phyloP scores from a whole-genome alignment of 371 early-diverging fungal species.

The Rhizopus sp. region DNA sequence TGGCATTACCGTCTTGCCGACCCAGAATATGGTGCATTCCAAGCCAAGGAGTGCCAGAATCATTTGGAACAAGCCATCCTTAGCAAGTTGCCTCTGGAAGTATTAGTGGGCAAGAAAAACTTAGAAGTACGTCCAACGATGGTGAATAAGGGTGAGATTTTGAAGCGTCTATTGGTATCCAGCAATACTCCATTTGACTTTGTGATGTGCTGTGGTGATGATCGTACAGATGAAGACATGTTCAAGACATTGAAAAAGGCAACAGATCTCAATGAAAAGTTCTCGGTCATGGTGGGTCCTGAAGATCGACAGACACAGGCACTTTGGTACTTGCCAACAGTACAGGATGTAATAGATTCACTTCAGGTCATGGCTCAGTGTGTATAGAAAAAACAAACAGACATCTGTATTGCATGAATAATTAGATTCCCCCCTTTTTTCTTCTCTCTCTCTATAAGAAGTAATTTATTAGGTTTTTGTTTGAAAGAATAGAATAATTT shows the following conservation, averaged over 20 bases:
- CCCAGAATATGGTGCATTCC: slow-evolving; percentile 80
- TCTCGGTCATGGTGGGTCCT: slow-evolving; percentile 73
- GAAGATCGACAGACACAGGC: slow-evolving; percentile 82
- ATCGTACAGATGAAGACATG: slow-evolving; percentile 96
- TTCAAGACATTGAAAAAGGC: slow-evolving; percentile 64
- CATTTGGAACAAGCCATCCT: slow-evolving; percentile 86
- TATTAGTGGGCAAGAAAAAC: slow-evolving; percentile 95
- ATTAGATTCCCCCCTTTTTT: too few species aligned
- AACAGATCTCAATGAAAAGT: slow-evolving; percentile 38
- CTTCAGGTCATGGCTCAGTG: slow-evolving; percentile 13
- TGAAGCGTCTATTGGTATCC: slow-evolving; percentile 71
- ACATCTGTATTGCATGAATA: too few species aligned
- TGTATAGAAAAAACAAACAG: background rate
- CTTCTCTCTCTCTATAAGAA: too few species aligned
- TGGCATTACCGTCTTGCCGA: slow-evolving; percentile 94
- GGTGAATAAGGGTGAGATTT: slow-evolving; percentile 92
- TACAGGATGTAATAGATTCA: slow-evolving; percentile 52
- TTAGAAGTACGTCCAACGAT: slow-evolving; percentile 86
- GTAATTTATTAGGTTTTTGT: too few species aligned
- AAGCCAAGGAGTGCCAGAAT: slow-evolving; percentile 91
- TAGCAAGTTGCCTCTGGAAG: slow-evolving; percentile 91
- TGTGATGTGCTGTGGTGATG: slow-evolving; percentile 92
- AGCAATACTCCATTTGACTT: slow-evolving; percentile 72
- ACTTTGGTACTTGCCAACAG: slow-evolving; percentile 69
- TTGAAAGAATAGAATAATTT: too few species aligned